Evolutionary conservation across 2,329 filamentous ascomycete species (phyloP), one percentile per base, ranked within the genome.

Genomic region (Amesomyces nigricolor): DNA sequence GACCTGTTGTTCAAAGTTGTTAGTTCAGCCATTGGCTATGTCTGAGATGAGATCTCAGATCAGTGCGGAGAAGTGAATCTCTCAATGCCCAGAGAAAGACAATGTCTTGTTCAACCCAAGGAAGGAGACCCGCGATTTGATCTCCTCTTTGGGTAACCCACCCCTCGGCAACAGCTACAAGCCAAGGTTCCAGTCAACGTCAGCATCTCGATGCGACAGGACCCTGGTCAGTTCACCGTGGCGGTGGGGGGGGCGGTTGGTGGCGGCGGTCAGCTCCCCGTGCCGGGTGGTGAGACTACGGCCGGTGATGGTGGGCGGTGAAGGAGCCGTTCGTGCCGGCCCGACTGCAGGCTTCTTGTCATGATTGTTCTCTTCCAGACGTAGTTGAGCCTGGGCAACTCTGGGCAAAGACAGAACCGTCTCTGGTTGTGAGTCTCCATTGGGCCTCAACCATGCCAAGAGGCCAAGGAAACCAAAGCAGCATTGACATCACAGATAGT

Each of bases 401-500:
- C 32, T 35, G 32, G 32, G 32, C 32, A 35, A 35, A 35, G 6
- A 13, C 32, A 35, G 7, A 1, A 1, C 2, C 11, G 2, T 9
- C 32, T 13, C 8, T 35, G 9, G 1, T 13, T 35, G 32, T 6
- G 32, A 35, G 32, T 13, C 2, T 13, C 11, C 32, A 35, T 35
- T 35, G 32, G 32, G 4, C 11, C 32, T 35, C 11, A 29, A 19
- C 38, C 38, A 40, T n/a, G 22, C 26, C 38, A n/a, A 42, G 38
- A n/a, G 37, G 26, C 10, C 6, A 26, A 26, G 9, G 22, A 42
- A 17, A 11, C 22, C 14, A 32, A 11, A 17, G 38, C 19, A 17
- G 16, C n/a, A 38, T 54, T 48, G 30, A 38, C 45, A 39, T 45
- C 52, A 49, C 52, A 39, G n/a, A 14, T 44, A 42, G 42, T 38